phyloP scores from a whole-genome alignment of 129 eudicot genomes.

The Lonicera japonica region DNA sequence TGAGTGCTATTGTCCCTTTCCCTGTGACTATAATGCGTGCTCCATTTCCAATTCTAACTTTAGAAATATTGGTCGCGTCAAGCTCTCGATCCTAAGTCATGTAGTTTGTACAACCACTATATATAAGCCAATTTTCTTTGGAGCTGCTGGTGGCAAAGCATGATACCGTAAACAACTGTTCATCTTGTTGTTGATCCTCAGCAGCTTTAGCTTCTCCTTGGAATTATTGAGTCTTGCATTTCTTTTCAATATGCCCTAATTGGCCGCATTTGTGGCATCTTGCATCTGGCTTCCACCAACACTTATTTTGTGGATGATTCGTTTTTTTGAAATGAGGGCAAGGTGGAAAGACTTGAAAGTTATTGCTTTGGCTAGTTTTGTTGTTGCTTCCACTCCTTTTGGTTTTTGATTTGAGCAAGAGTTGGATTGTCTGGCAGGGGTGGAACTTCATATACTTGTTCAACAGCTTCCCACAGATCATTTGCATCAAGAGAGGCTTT shows the following conservation, averaged over 20 bases:
- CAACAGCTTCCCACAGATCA: constrained; percentile 17
- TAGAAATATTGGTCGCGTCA: not conserved
- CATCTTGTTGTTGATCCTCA: constrained; percentile 3
- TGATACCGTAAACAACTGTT: constrained; percentile 15
- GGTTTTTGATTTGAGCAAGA: constrained; percentile 8
- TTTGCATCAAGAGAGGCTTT: not conserved
- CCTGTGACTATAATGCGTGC: no score
- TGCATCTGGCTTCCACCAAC: no score
- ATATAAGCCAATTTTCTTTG: constrained; percentile 7
- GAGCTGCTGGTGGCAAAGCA: constrained; percentile 1
- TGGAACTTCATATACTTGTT: not conserved
- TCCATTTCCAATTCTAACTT: no score
- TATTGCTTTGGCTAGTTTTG: not conserved
- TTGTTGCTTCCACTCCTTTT: constrained; percentile 3
- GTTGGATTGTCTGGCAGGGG: no score
- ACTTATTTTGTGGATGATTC: constrained; percentile 1
- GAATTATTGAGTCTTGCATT: not conserved
- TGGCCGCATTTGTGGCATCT: not conserved
- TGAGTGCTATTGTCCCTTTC: no score
- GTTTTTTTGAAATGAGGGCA: constrained; percentile 3
- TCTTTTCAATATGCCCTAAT: not conserved
- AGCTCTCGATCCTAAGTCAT: constrained; percentile 13
- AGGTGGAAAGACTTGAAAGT: not conserved
- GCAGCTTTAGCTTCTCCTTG: not conserved
- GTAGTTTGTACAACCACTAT: constrained; percentile 14